Evolutionary conservation across 345 rosid species (phyloP).

Genomic region (Bretschneidera sinensis): DNA sequence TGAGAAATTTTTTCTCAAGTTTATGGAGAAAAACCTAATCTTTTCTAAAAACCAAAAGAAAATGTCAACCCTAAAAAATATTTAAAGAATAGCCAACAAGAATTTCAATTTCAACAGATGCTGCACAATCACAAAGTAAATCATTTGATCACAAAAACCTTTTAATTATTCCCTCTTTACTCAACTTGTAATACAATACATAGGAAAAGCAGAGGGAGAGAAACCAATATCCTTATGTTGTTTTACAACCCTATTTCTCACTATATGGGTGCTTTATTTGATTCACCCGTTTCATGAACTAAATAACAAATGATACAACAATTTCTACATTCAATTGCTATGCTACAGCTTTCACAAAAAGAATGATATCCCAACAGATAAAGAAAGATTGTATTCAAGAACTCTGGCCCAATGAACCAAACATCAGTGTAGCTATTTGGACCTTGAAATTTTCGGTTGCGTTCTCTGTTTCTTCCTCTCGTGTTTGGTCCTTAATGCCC

Average conservation of each 20-base stretch:
- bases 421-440: not conserved
- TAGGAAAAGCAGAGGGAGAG: not conserved
- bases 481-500: not conserved
- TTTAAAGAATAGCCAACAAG: not conserved
- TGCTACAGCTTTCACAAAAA: slow-evolving; percentile 24
- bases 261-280: slow-evolving; percentile 12
- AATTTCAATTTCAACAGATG: not conserved
- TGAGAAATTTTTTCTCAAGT: too few relatives aligned
- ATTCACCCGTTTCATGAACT: slow-evolving; percentile 25
- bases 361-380: slow-evolving; percentile 21
- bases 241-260: slow-evolving; percentile 8
- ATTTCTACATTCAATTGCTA: slow-evolving; percentile 20
- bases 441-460: slow-evolving; percentile 7
- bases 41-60: too few relatives aligned
- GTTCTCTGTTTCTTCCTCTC: not conserved
- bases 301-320: slow-evolving; percentile 13
- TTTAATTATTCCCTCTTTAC: not conserved
- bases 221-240: slow-evolving; percentile 1
- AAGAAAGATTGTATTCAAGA: slow-evolving; percentile 2
- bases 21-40: too few relatives aligned
- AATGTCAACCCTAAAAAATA: too few relatives aligned
- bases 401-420: not conserved
- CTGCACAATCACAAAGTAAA: too few relatives aligned
- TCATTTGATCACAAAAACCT: not conserved
- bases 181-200: slow-evolving; percentile 5